Evolutionary conservation across 1,139 yeast species (phyloP), one percentile per base, ranked within the genome.

Genomic region (Suhomyces bokatorum): DNA sequence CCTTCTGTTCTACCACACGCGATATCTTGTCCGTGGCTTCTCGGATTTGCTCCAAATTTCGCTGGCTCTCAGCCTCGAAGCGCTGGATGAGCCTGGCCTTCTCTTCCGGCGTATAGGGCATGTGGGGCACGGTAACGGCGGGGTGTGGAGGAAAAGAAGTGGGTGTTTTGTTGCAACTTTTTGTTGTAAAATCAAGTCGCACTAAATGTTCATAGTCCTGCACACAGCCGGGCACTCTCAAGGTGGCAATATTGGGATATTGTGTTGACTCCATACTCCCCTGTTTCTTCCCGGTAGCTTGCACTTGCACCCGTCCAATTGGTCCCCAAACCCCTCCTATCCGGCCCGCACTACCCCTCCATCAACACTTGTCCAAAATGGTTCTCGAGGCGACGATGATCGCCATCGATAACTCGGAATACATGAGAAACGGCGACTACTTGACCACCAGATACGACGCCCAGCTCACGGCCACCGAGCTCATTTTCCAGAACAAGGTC

Each of bases 321-420:
- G 33, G 13, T n/a, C n/a, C 24, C 27, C 14, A 30, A 27, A 39
- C 27, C 9, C 27, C 12, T 24, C 31, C 28, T 13, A 33, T 20
- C 27, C 9, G 24, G 24, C 24, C 6, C 24, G 24, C 24, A 20
- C 30, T 20, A 20, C 35, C 15, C 15, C 16, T 27, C 5, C 24
- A 43, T n/a, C 34, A 12, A 28, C 44, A 35, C 29, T 4, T 12
- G 14, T 10, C 30, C 32, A 17, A 52, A 41, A 89, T 89, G 97
- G 97, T 85, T 54, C 81, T 91, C 60, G 98, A 93, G 70, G 98
- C 99, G 52, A 87, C 97, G 15, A 91, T 93, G 88, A 81, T 93
- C 54, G 89, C 90, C 58, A 81, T 93, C 60, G 99, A 95, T 71
- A 91, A 90, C 76, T 89, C 97, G 48, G 99, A 95, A 70, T 93